Evolutionary conservation across 2,329 filamentous ascomycete genomes (phyloP), one percentile per base, ranked within the genome.

Genomic region (Plectosphaerella sp.): DNA sequence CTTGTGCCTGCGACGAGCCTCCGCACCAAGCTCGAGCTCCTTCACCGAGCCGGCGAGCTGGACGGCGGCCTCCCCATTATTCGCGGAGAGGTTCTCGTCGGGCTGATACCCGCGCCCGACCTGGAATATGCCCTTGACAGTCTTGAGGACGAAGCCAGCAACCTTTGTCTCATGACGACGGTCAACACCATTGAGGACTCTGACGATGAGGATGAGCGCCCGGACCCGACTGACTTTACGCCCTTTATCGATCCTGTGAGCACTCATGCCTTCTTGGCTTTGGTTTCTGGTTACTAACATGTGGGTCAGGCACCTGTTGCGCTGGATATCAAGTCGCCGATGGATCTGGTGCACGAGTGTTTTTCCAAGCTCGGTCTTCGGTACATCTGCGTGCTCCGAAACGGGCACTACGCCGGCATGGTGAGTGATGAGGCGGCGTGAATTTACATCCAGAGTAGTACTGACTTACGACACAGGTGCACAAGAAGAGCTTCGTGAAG

Each of bases 401-500:
- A 96, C 58, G 94, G 94, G 22, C 84, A 83, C 55, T 99, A 90
- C 70, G 89, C 88, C 2, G 94, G 94, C 56, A 82, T 99, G 77
- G 91, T 96, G 69, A 74, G 84, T 73, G 28, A 12, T 41, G 15
- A 41, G 9, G 9, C 10, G 10, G 15, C 37, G 37, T 4, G 3
- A 11, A 41, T 41, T 12, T 11, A 7, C 3, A 3, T 7, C 15
- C 37, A 7, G 15, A 5, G 14, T 42, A 49, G 18, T 37, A 37
- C 37, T 52, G 56, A 59, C 57, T 59, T 47, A 55, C 4, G 41
- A 50, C 16, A 46, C 37, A 89, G 86, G 82, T 87, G 48, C 94
- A 99, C 70, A 97, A 97, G 76, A 99, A 99, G 75, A 87, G 85
- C 4, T 97, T 99, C 73, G 93, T 96, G 54, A 92, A 90, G 68